phyloP scores from a whole-genome alignment of 805 yeast genomes.

The Ogataea nitratoaversa region DNA sequence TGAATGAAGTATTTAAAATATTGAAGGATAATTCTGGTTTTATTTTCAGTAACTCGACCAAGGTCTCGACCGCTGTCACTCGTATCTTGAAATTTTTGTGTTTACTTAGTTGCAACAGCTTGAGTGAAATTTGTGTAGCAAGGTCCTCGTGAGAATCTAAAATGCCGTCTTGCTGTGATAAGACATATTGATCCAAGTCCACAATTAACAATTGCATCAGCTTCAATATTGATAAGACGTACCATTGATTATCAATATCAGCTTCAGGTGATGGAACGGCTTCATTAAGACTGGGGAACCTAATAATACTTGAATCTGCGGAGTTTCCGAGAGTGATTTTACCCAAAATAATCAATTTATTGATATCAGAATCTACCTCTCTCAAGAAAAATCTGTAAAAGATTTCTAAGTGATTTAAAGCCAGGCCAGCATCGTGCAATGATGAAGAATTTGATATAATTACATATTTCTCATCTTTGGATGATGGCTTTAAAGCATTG shows the following conservation, averaged over 20 bases:
- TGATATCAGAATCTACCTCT: conserved; percentile 32
- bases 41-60: conserved; percentile 30
- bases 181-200: conserved; percentile 29
- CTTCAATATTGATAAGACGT: conserved; percentile 24
- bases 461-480: conserved; percentile 17
- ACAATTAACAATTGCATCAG: conserved; percentile 25
- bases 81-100: conserved; percentile 39
- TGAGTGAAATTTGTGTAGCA: conserved; percentile 30
- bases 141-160: conserved; percentile 24
- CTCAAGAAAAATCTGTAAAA: conserved; percentile 26
- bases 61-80: conserved; percentile 35
- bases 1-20: conserved; percentile 33
- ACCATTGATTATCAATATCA: conserved; percentile 22
- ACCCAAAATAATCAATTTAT: conserved; percentile 29
- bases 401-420: conserved; percentile 25
- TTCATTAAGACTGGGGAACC: conserved; percentile 20
- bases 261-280: conserved; percentile 8
- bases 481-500: conserved; percentile 8
- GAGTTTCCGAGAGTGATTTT: conserved; percentile 21
- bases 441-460: conserved; percentile 6
- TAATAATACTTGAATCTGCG: conserved; percentile 8
- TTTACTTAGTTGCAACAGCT: conserved; percentile 34
- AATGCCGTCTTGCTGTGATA: conserved; percentile 27
- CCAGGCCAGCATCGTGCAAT: conserved; percentile 18
- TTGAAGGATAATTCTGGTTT: conserved; percentile 29